These are phyloP conservation scores for Aspergillus alliaceus DNA, from an alignment of 2,329 filamentous ascomycete species.

Conservation along the genomic window DNA sequence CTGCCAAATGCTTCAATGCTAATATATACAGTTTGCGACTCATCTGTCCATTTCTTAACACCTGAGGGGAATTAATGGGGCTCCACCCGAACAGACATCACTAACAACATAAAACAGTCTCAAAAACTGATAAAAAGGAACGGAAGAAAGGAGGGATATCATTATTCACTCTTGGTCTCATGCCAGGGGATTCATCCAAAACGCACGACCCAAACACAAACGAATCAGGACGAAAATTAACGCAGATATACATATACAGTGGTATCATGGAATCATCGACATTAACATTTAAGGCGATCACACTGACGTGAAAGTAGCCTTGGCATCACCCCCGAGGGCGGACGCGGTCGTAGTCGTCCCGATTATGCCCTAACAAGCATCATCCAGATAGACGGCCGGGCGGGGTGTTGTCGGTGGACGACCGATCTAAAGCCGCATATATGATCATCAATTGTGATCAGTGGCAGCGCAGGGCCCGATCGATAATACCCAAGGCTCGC, in stretches of 20 bases:
- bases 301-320: not conserved
- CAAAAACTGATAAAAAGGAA: not conserved
- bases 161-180: not conserved
- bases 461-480: not conserved
- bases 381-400: not conserved
- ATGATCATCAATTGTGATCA: not conserved
- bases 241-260: not conserved
- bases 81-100: not conserved
- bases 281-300: not conserved
- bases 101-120: not conserved
- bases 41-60: not conserved
- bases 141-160: not conserved
- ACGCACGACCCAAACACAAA: not conserved
- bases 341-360: not conserved
- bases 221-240: not conserved
- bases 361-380: too few species aligned
- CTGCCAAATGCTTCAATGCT: not conserved
- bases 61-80: not conserved
- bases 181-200: not conserved
- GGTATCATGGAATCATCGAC: slow-evolving; percentile 1
- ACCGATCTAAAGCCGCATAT: not conserved
- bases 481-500: not conserved
- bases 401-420: not conserved
- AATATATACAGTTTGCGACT: not conserved
- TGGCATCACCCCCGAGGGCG: not conserved